phyloP scores from a whole-genome alignment of 108 stramenopile genomes.

The Pseudonitzschia pungens region DNA sequence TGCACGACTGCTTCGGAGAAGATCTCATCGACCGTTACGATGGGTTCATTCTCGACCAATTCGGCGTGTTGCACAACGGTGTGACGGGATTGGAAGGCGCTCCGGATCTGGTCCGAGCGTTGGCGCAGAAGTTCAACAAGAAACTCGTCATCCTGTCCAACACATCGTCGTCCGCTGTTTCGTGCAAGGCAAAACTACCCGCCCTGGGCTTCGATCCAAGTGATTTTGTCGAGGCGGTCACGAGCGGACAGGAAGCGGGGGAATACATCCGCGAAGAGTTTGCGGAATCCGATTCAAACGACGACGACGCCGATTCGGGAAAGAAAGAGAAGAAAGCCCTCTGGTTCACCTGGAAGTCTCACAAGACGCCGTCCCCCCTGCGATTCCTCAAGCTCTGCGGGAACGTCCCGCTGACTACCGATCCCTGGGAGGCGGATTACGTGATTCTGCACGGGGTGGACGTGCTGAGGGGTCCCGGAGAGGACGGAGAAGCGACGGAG shows the following conservation, averaged over 20 bases:
- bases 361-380: slow-evolving; percentile 40
- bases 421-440: slow-evolving; percentile 73
- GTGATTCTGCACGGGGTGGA: slow-evolving; percentile 66
- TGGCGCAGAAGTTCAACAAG: slow-evolving; percentile 46
- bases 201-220: slow-evolving; percentile 66
- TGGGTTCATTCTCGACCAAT: slow-evolving; percentile 91
- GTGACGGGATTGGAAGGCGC: slow-evolving; percentile 60
- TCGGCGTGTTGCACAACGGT: slow-evolving; percentile 91
- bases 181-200: slow-evolving; percentile 55
- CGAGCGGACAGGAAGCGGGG: slow-evolving; percentile 73
- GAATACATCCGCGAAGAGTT: slow-evolving; percentile 46
- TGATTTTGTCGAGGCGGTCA: slow-evolving; percentile 77
- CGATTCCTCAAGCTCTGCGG: slow-evolving; percentile 60
- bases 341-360: slow-evolving; percentile 65
- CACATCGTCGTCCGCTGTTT: slow-evolving; percentile 57
- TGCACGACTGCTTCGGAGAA: slow-evolving; percentile 22
- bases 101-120: slow-evolving; percentile 49
- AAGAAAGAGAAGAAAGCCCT: slow-evolving; percentile 47
- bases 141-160: slow-evolving; percentile 86
- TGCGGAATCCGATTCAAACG: background rate
- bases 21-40: slow-evolving; percentile 59
- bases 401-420: slow-evolving; percentile 40
- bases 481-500: slow-evolving; percentile 23
- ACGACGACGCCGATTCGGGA: background rate
- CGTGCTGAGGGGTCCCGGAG: slow-evolving; percentile 41